Conservation (phyloP, 148 eudicot species). For the Suaeda aralocaspica region DNA sequence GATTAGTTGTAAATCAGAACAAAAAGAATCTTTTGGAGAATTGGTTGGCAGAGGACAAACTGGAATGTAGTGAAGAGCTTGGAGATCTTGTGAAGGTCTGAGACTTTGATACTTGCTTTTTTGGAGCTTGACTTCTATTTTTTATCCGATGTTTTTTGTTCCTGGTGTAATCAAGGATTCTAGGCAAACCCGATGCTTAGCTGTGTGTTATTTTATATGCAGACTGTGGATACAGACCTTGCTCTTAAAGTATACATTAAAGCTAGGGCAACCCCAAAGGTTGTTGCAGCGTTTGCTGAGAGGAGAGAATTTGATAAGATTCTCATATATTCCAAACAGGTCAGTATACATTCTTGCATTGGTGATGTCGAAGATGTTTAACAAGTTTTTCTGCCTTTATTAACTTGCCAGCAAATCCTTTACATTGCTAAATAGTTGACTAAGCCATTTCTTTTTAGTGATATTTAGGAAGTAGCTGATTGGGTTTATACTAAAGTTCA, state of each 20-base stretch:
- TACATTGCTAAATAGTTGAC: no score
- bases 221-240: conserved; percentile 98
- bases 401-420: no score
- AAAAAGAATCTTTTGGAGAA: conserved; percentile 91
- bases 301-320: conserved; percentile 95
- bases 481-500: no score
- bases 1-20: conserved; percentile 93
- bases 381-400: no score
- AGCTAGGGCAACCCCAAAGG: conserved; percentile 98
- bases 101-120: conserved; percentile 7
- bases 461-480: no score
- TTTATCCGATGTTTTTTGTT: not conserved
- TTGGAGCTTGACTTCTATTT: not conserved
- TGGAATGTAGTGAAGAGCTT: conserved; percentile 98
- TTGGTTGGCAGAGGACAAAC: conserved; percentile 97
- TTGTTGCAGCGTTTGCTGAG: conserved; percentile 96
- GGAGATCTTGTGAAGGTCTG: conserved; percentile 96
- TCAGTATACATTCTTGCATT: conserved; percentile 18
- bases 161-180: not conserved
- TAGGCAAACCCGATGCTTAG: not conserved
- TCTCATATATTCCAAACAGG: conserved; percentile 92
- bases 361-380: not conserved
- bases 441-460: no score
- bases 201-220: conserved; percentile 23
- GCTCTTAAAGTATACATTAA: conserved; percentile 90